Base-by-base conservation (phyloP, 2,329 filamentous ascomycete species). In the Fusarium succisae region DNA sequence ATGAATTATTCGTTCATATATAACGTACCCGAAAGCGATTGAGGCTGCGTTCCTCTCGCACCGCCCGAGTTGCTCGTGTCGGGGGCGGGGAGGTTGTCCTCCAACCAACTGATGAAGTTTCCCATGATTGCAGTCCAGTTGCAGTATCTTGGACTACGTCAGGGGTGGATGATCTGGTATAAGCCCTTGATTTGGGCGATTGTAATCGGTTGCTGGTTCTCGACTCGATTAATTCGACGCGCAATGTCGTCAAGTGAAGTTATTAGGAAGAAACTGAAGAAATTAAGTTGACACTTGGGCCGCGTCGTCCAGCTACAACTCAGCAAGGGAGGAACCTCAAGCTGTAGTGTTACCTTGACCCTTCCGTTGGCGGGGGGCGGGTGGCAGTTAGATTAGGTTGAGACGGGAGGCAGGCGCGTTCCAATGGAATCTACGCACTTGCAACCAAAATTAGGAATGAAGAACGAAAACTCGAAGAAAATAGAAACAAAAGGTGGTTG, bases 51-150 rank as follows among this genome's bases (percentile, higher is more conserved):
- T 73, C 53, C 50, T 69, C 74, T 20, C n/a, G 77, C 78, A 14
- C 76, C 76, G 55, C 80, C 79, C 60, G 75, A 68, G 32, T 73
- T 74, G 55, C 80, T 79, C 63, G 75, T 67, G 35, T 72, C 72
- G 73, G 74, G 43, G 70, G 60, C 55, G 35, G 78, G 74, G 50
- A 81, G 63, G 64, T 83, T 80, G 9, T 77, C 63, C 62, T 83
- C 77, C 70, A 84, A 78, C 82, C 82, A 84, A 56, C 79, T 81
- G 67, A 84, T 82, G 56, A 84, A 83, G 69, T 75, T 70, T 65
- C 82, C 81, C 82, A 84, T 84, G 59, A 66, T 79, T 73, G 60
- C 72, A 75, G 70, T 63, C 57, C 63, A 66, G 61, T 62, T 54
- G 24, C 6, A 24, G 41, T 69, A 63, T 63, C 44, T 61, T 43